Conservation (phyloP, 2,329 filamentous ascomycete genomes). For the Hypoxylon sp. region DNA sequence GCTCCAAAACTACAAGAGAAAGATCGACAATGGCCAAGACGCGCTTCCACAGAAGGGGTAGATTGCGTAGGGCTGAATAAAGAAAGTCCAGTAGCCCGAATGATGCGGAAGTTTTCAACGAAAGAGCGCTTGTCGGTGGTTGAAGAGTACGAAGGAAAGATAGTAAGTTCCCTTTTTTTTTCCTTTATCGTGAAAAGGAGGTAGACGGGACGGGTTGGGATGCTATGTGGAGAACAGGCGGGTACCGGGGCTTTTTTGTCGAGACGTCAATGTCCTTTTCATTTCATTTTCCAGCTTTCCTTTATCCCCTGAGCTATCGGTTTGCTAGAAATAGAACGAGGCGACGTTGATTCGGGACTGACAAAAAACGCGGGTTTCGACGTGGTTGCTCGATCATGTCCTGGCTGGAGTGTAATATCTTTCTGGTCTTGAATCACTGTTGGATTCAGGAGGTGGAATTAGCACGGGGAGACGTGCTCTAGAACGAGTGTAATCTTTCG, state of each 20-base stretch:
- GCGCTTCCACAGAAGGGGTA: slow-evolving; percentile 19
- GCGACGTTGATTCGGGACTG: slow-evolving; percentile 10
- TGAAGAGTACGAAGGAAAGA: slow-evolving; percentile 19
- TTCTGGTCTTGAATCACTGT: slow-evolving; percentile 28
- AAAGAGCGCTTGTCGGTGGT: slow-evolving; percentile 27
- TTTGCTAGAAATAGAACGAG: slow-evolving; percentile 19
- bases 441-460: slow-evolving; percentile 28
- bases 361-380: slow-evolving; percentile 18
- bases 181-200: slow-evolving; percentile 39
- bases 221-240: slow-evolving; percentile 44
- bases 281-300: slow-evolving; percentile 41
- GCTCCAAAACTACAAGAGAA: slow-evolving; percentile 23
- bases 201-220: slow-evolving; percentile 39
- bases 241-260: slow-evolving; percentile 44
- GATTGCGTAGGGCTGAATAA: slow-evolving; percentile 28
- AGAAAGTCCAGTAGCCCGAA: slow-evolving; percentile 17
- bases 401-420: slow-evolving; percentile 23
- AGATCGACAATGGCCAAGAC: slow-evolving; percentile 32
- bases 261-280: slow-evolving; percentile 48
- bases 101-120: slow-evolving; percentile 21
- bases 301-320: slow-evolving; percentile 15
- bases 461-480: slow-evolving; percentile 22
- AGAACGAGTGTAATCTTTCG: slow-evolving; percentile 37
- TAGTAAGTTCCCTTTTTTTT: slow-evolving; percentile 30
- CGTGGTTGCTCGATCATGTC: slow-evolving; percentile 21